Conservation (phyloP, 1,139 yeast genomes). For the Candida pseudoviswanathii region DNA sequence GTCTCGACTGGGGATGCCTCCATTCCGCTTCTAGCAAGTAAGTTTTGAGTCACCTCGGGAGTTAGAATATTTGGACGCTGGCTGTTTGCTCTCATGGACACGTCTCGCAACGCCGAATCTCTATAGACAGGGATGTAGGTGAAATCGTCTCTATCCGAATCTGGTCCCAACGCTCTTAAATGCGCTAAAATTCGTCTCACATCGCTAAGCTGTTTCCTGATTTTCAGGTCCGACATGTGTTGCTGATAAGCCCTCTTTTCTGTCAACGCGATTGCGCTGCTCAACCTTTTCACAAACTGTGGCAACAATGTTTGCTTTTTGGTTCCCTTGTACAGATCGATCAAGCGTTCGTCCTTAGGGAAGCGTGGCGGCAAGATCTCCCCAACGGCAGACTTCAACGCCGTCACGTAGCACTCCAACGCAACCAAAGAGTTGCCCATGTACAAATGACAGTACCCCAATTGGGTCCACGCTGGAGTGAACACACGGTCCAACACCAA, state of each 20-base stretch:
- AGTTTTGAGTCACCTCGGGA: conserved; percentile 42
- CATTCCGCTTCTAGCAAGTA: conserved; percentile 32
- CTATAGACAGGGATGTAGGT: conserved; percentile 30
- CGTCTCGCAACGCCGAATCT: conserved; percentile 29
- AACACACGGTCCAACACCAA: conserved; percentile 33
- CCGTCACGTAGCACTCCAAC: conserved; percentile 35
- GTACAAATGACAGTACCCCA: conserved; percentile 48
- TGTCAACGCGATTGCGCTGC: conserved; percentile 39
- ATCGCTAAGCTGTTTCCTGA: conserved; percentile 26
- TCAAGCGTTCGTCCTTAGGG: conserved; percentile 18
- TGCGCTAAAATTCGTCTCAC: conserved; percentile 31
- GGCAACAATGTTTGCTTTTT: conserved; percentile 34
- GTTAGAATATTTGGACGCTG: conserved; percentile 40
- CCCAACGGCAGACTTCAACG: conserved; percentile 35
- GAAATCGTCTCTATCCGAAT: conserved; percentile 32
- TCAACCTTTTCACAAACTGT: conserved; percentile 41
- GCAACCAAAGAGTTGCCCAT: conserved; percentile 42
- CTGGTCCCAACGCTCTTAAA: conserved; percentile 26
- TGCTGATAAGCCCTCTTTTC: conserved; percentile 47
- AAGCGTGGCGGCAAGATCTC: conserved; percentile 32
- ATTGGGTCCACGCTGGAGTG: conserved; percentile 50
- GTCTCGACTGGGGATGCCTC: conserved; percentile 25
- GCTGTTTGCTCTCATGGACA: conserved; percentile 37
- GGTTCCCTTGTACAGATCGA: conserved; percentile 24
- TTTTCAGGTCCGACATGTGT: conserved; percentile 24